Conservation (phyloP, 306 rosid genomes). For the Lagenaria siceraria region DNA sequence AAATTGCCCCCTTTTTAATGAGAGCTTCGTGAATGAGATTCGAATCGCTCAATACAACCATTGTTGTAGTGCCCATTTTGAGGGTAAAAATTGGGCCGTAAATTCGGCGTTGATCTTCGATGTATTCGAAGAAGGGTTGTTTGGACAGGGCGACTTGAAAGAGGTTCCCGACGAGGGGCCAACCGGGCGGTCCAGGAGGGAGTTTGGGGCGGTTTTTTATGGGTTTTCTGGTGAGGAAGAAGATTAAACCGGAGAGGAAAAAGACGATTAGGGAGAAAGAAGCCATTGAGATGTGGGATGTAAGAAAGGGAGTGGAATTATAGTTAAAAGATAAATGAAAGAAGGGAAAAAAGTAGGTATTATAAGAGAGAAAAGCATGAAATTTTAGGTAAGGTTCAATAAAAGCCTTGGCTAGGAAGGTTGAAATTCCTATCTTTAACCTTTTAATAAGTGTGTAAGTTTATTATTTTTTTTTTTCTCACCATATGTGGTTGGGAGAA, state of each 20-base stretch:
- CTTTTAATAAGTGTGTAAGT: no score
- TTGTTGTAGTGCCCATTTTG: slow-evolving; percentile 57
- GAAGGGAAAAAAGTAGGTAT: background rate
- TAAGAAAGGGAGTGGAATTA: background rate
- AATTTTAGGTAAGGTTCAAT: slow-evolving; percentile 38
- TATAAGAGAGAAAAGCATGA: slow-evolving; percentile 40
- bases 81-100: slow-evolving; percentile 73
- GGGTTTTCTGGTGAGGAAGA: slow-evolving; percentile 31
- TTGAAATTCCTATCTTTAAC: no score
- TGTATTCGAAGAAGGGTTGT: slow-evolving; percentile 52
- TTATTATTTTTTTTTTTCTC: no score
- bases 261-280: slow-evolving; percentile 22
- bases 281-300: slow-evolving; percentile 21
- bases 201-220: slow-evolving; percentile 34
- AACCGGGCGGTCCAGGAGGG: slow-evolving; percentile 88
- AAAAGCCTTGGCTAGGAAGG: background rate
- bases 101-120: slow-evolving; percentile 13
- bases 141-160: slow-evolving; percentile 66
- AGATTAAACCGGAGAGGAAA: slow-evolving; percentile 29
- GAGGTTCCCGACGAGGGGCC: slow-evolving; percentile 93
- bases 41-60: slow-evolving; percentile 53
- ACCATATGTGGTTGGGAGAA: no score
- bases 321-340: background rate
- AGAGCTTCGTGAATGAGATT: slow-evolving; percentile 57
- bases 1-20: slow-evolving; percentile 45